Percentiles rank a stretch among this genome's conserved stretches.
Evolutionary conservation across 129 eudicot genomes (phyloP).

Genomic region (Solidago caesia): DNA sequence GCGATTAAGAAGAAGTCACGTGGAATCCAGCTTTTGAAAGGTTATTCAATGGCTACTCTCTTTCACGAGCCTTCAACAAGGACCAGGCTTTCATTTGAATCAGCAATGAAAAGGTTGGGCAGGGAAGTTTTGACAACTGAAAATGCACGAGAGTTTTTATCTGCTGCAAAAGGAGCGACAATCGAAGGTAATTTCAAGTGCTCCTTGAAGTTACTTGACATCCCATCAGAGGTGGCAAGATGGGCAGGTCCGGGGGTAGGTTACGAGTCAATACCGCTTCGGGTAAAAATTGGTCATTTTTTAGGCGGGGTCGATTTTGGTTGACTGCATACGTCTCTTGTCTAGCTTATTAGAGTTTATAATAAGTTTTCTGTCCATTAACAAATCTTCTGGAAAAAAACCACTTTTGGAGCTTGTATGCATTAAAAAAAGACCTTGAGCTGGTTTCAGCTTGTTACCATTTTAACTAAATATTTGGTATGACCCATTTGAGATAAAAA

Average conservation of each 20-base stretch:
- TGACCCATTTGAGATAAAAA: too few species aligned
- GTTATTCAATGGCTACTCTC: conserved; percentile 85
- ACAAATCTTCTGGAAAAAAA: neutral
- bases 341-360: neutral
- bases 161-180: conserved; percentile 62
- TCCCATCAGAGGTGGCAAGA: too few species aligned
- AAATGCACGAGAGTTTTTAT: conserved; percentile 82
- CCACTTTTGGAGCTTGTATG: too few species aligned
- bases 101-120: conserved; percentile 96
- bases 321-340: too few species aligned
- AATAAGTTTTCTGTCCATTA: neutral
- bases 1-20: conserved; percentile 69
- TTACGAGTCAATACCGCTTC: too few species aligned
- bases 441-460: too few species aligned
- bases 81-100: conserved; percentile 93
- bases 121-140: conserved; percentile 97
- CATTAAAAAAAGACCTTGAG: too few species aligned
- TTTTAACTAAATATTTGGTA: too few species aligned
- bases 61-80: conserved; percentile 96
- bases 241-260: too few species aligned
- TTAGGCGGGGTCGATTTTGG: too few species aligned
- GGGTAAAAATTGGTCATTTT: too few species aligned
- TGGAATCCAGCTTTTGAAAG: conserved; percentile 64
- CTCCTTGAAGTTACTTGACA: too few species aligned
- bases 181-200: conserved; percentile 56